Evolutionary conservation across 176 grass and related monocot species (phyloP).

Genomic region (Oropetium thomaeum): DNA sequence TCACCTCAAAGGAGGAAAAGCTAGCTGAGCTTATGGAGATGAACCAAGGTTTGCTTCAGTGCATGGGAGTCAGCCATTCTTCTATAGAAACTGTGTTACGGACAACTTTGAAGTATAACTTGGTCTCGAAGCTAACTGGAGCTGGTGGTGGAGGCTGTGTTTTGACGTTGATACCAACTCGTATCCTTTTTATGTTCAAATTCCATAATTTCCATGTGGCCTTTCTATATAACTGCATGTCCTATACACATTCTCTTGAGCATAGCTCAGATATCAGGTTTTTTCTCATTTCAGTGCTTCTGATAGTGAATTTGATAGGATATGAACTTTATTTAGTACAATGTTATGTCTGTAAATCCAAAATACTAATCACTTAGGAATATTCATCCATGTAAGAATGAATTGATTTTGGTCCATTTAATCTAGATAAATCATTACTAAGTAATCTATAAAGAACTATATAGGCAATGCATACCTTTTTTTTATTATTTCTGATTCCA

Average conservation of each 20-base stretch:
- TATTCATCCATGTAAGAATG: not conserved
- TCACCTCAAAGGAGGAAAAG: constrained; percentile 77
- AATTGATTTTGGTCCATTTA: not conserved
- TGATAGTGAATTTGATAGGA: constrained; percentile 12
- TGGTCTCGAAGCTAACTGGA: constrained; percentile 91
- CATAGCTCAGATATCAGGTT: not conserved
- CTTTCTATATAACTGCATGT: not conserved
- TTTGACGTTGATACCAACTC: constrained; percentile 71
- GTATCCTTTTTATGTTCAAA: constrained; percentile 62
- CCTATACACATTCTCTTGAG: not conserved
- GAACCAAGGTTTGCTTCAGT: constrained; percentile 96
- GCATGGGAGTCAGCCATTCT: constrained; percentile 82
- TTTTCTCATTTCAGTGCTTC: not conserved
- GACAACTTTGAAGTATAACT: constrained; percentile 59
- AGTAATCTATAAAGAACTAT: not conserved
- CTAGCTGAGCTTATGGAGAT: constrained; percentile 89
- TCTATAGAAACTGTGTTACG: constrained; percentile 76
- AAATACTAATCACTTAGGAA: not conserved
- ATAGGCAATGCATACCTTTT: too few species aligned
- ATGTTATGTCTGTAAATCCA: not conserved
- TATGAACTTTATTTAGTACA: not conserved
- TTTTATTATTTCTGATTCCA: not conserved
- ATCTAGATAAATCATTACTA: not conserved
- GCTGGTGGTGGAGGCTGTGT: constrained; percentile 95
- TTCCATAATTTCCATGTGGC: not conserved